phyloP scores from a whole-genome alignment of 2,329 filamentous ascomycete genomes.

The Acarospora socialis region DNA sequence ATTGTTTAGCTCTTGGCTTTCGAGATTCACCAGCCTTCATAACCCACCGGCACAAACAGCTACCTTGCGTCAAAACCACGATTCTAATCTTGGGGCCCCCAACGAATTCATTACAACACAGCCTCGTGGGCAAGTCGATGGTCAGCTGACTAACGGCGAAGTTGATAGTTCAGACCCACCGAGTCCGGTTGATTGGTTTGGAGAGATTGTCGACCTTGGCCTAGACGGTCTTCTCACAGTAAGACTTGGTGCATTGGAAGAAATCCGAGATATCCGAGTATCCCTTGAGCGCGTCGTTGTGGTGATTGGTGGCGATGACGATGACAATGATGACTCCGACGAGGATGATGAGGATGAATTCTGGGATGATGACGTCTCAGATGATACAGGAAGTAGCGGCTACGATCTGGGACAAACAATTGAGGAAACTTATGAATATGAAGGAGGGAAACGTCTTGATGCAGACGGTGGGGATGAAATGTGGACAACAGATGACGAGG shows the following conservation, averaged over 20 bases:
- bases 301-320: slow-evolving; percentile 23
- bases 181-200: slow-evolving; percentile 34
- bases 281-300: slow-evolving; percentile 35
- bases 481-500: slow-evolving; percentile 29
- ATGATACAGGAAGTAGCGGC: slow-evolving; percentile 11
- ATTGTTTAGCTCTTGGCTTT: not conserved
- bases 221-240: slow-evolving; percentile 40
- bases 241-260: slow-evolving; percentile 36
- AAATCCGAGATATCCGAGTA: slow-evolving; percentile 36
- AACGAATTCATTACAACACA: too few relatives aligned
- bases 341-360: slow-evolving; percentile 23
- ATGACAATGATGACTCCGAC: slow-evolving; percentile 17
- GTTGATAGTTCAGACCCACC: slow-evolving; percentile 2
- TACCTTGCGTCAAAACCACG: too few relatives aligned
- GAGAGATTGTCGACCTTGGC: slow-evolving; percentile 40
- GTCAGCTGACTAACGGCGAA: slow-evolving; percentile 10
- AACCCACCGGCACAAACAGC: too few relatives aligned
- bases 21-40: too few relatives aligned
- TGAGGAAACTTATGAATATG: slow-evolving; percentile 27
- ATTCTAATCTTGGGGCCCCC: too few relatives aligned
- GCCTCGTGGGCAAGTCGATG: too few relatives aligned
- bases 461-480: slow-evolving; percentile 29
- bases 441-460: slow-evolving; percentile 29
- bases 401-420: slow-evolving; percentile 16
- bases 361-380: slow-evolving; percentile 20